A percentile compares a stretch with the other conserved stretches of the same genome.
Conservation (phyloP, 306 rosid species). For the Dalbergia oliveri region DNA sequence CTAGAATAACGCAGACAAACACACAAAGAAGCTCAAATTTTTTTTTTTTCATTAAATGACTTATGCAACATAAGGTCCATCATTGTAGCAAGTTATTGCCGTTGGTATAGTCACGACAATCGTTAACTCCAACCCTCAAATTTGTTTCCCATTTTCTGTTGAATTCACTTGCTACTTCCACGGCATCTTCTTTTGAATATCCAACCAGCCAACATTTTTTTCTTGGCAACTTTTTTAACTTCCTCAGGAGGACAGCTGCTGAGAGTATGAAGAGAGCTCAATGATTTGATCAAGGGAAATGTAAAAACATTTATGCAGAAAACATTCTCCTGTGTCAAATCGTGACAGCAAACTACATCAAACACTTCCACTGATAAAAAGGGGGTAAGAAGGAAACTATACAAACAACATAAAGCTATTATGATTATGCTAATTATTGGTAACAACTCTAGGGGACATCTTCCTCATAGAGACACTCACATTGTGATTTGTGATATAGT, state of each 20-base stretch:
- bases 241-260: constrained; percentile 79
- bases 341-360: constrained; percentile 24
- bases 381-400: constrained; percentile 13
- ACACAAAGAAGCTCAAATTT: too few relatives aligned
- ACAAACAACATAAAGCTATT: constrained; percentile 19
- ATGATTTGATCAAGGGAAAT: neutral
- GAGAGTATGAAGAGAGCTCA: constrained; percentile 10
- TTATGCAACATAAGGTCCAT: constrained; percentile 15
- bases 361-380: constrained; percentile 14
- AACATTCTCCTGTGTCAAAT: neutral
- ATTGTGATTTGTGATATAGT: neutral
- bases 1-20: neutral
- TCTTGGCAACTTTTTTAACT: constrained; percentile 68
- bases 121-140: constrained; percentile 75
- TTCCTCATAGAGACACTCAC: neutral
- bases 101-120: constrained; percentile 86
- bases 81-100: constrained; percentile 53
- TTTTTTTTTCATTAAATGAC: neutral
- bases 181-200: constrained; percentile 58
- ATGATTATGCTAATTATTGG: neutral
- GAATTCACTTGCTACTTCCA: constrained; percentile 66
- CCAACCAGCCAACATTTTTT: constrained; percentile 89
- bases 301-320: neutral
- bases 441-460: neutral
- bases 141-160: constrained; percentile 71